Conservation (phyloP, 225 moss, liverwort and hornwort genomes). For the Rhytidiadelphus loreus region DNA sequence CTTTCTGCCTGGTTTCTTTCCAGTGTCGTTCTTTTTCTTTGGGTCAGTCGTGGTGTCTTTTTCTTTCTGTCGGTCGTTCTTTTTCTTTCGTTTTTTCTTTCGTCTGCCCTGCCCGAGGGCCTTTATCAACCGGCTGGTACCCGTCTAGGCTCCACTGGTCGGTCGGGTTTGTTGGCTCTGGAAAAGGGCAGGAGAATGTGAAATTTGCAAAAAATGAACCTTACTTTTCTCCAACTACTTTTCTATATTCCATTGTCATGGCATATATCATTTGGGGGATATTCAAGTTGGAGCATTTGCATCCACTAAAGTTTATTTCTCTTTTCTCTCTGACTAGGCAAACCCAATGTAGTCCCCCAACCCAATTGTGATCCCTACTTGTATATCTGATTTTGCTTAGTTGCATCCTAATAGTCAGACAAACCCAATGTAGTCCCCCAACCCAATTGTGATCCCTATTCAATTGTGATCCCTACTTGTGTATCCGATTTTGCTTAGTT, state of each 20-base stretch:
- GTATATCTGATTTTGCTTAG: background rate
- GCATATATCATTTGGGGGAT: background rate
- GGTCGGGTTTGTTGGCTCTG: background rate
- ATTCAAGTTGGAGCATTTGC: accelerated
- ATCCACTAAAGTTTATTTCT: background rate
- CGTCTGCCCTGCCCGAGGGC: background rate
- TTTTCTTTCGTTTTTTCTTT: background rate
- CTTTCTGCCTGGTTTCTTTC: background rate
- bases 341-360: accelerated
- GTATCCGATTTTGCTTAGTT: too few relatives aligned
- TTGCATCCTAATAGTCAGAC: too few relatives aligned
- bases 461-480: too few relatives aligned
- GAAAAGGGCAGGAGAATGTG: background rate
- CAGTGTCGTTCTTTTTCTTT: background rate
- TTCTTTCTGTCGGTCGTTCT: background rate
- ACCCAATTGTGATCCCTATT: too few relatives aligned
- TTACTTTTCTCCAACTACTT: background rate
- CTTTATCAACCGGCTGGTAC: background rate
- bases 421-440: too few relatives aligned
- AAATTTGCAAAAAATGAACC: background rate
- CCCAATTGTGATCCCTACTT: too few relatives aligned
- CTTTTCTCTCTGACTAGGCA: background rate
- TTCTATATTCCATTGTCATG: background rate
- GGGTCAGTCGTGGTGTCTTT: background rate
- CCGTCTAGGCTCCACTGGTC: background rate